Base-by-base conservation (phyloP, 345 rosid genomes). In the Boechera stricta region DNA sequence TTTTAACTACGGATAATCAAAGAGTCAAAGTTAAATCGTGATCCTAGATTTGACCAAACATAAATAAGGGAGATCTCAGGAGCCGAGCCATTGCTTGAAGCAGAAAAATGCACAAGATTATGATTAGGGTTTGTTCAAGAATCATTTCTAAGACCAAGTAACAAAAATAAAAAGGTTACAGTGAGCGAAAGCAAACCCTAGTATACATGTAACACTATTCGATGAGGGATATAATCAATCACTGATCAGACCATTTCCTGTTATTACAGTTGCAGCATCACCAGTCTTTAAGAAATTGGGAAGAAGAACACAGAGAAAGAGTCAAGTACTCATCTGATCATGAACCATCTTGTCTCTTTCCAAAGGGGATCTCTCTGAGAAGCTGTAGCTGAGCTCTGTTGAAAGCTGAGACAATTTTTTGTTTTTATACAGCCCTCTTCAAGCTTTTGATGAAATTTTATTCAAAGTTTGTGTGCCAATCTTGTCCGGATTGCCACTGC, bases 401-500 rank as follows among this genome's bases (percentile, higher is more conserved):
- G 48, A 70, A 63, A 70, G 64, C 69, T 52, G 49, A 58, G 54
- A 39, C 54, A 38, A 58, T 9, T n/a, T 33, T 74, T 26, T 26
- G 38, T 13, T 67, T 35, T 16, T 2, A 3, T 38, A 48, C 52
- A 67, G 54, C 71, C 44, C 24, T 31, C 75, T 63, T 71, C 53
- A 47, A 65, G 55, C 68, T 57, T 77, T 64, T 9, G 6, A 41
- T 42, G 64, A 39, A 45, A 10, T 54, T 4, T 33, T 45, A 42
- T 44, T 71, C 33, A 69, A 10, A 73, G 7, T 49, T 31, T 60
- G 72, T 79, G 78, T 0, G 80, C 81, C 84, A 91, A 81, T 69
- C 93, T 84, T 72, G 86, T 83, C 24, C 87, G 89, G 67, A 91
- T 76, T 16, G 94, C 81, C 71, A 88, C 87, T 32, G 97, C 90